Conservation (phyloP, 495 filamentous ascomycete species). For the Aspergillus affinis region DNA sequence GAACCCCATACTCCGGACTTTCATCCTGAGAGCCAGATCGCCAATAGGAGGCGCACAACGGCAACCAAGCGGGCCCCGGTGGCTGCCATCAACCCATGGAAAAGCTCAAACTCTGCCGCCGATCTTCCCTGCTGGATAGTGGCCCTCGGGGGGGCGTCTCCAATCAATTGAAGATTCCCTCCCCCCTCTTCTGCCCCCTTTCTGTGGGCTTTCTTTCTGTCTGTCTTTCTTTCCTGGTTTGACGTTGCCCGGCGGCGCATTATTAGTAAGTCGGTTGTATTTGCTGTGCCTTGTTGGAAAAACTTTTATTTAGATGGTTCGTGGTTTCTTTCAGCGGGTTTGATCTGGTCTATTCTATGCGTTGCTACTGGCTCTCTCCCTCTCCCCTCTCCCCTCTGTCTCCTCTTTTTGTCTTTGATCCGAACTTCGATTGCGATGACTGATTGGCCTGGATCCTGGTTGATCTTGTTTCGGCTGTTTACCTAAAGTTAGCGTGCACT, state of each 20-base stretch:
- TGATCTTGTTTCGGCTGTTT: not conserved
- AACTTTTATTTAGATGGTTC: not conserved
- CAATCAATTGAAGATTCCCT: constrained; percentile 15
- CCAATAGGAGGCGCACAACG: not conserved
- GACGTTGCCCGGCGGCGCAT: too few species aligned
- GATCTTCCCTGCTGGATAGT: constrained; percentile 23
- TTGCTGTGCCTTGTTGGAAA: too few species aligned
- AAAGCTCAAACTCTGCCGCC: constrained; percentile 18
- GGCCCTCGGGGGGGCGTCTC: not conserved
- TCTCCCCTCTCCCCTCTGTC: not conserved
- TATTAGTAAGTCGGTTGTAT: too few species aligned
- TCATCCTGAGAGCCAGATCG: not conserved
- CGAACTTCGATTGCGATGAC: not conserved
- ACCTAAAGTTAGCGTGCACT: not conserved
- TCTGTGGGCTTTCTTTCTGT: not conserved
- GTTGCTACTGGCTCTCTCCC: not conserved
- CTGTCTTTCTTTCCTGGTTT: not conserved
- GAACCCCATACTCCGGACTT: not conserved
- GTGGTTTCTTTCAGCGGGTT: not conserved
- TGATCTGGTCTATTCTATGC: not conserved
- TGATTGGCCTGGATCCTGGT: not conserved
- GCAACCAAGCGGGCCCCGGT: constrained; percentile 12
- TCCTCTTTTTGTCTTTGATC: not conserved
- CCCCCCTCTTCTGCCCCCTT: constrained; percentile 4
- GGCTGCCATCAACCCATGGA: constrained; percentile 23